Conservation (phyloP, 2,329 filamentous ascomycete genomes). For the Phaeosphaeriaceae sp. region DNA sequence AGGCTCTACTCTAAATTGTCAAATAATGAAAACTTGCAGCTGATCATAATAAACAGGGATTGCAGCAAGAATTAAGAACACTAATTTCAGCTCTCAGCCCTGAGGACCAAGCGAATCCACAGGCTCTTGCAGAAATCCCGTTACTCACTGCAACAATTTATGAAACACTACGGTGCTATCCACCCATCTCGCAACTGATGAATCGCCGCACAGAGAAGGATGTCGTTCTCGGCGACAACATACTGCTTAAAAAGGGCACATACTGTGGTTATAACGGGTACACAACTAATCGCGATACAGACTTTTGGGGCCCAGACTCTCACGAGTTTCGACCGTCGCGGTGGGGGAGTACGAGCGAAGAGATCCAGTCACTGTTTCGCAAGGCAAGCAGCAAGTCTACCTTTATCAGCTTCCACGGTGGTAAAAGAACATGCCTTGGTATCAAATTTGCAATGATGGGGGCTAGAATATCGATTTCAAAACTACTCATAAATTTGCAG, state of each 20-base stretch:
- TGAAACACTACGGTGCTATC: conserved; percentile 56
- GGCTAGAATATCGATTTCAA: conserved; percentile 36
- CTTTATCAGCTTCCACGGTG: conserved; percentile 50
- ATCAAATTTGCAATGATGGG: conserved; percentile 46
- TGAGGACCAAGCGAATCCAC: conserved; percentile 3
- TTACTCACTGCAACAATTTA: conserved; percentile 52
- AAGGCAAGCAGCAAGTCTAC: conserved; percentile 39
- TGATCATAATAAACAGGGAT: background rate
- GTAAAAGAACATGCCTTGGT: conserved; percentile 47
- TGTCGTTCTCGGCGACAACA: conserved; percentile 28
- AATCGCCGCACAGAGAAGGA: conserved; percentile 41
- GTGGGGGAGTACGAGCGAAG: conserved; percentile 40
- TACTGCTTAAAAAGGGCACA: conserved; percentile 13
- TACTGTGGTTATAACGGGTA: conserved; percentile 20
- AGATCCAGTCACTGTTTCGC: conserved; percentile 42
- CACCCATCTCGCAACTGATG: conserved; percentile 57
- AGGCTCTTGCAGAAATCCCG: conserved; percentile 13
- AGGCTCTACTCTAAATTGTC: background rate
- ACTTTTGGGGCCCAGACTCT: conserved; percentile 15
- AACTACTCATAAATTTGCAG: conserved; percentile 32
- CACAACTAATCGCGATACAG: conserved; percentile 11
- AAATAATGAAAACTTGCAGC: background rate
- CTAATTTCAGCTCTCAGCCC: background rate
- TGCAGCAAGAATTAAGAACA: background rate
- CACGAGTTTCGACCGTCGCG: conserved; percentile 44